Base-by-base conservation (phyloP, 306 rosid genomes). In the Castanospermum australe region DNA sequence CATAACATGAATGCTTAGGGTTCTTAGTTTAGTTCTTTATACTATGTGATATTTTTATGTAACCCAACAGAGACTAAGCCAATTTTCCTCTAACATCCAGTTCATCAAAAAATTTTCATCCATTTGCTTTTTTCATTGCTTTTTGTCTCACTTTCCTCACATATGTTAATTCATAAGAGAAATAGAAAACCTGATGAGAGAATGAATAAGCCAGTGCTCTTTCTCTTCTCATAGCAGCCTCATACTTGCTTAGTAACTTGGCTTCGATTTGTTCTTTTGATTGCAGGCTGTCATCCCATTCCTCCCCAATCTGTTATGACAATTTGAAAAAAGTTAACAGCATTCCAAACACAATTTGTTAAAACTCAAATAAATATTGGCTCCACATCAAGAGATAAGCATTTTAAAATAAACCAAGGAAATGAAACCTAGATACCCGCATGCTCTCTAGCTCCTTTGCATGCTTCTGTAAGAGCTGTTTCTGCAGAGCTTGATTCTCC, bases 211-310 rank as follows among this genome's bases (percentile, higher is more conserved):
- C 99, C 55, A 96, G 79, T 22, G 98, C 99, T 71, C 98, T 93
- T 80, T 96, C 99, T 86, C 99, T 89, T 84, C 98, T 90, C 85
- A 87, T 87, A 72, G 98, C 20, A 52, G 99, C 99, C 85, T 93
- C 99, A 30, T 96, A 88, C 86, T 93, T 96, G 91, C 89, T 76
- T 8, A 93, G 85, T 51, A 96, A 85, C 82, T 81, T 82, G 54
- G 99, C 97, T 83, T 96, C 99, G 38, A 93, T 84, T 87, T 93
- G 99, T 81, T 93, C 99, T 87, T 91, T 96, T 39, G 99, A 96
- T 83, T 93, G 98, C 32, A 89, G 22, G 90, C 98, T 96, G 84
- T 89, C 93, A 86, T 96, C 99, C 99, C 99, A 96, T 86, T 91
- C 97, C 87, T 93, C 99, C 66, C 91, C 99, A 78, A 91, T 89